Percentiles rank a stretch among this genome's conserved stretches.
These are phyloP conservation scores for Liriodendron chinense DNA, from an alignment of 164 flowering plant genomes.

Conservation along the genomic window DNA sequence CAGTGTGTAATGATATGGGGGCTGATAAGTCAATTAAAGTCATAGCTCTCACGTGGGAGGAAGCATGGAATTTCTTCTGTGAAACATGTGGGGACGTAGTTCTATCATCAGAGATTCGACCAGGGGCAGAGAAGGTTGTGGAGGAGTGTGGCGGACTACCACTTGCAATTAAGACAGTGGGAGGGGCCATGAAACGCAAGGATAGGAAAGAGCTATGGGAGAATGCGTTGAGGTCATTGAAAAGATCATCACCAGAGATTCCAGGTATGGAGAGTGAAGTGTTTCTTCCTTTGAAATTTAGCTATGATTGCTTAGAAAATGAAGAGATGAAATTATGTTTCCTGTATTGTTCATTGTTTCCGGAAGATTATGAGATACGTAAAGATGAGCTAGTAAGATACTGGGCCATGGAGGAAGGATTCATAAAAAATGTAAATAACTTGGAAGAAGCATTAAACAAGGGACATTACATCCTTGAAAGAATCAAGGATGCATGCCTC, in stretches of 20 bases:
- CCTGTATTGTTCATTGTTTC: background rate
- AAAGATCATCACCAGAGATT: background rate
- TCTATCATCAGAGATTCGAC: background rate
- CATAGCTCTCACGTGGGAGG: too few species aligned
- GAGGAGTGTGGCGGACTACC: conserved; percentile 2
- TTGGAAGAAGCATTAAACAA: background rate
- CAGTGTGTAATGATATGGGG: too few species aligned
- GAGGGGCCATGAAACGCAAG: background rate
- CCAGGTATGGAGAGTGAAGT: background rate
- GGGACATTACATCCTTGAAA: background rate
- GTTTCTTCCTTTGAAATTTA: background rate
- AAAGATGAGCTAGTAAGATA: background rate
- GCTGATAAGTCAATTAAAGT: too few species aligned
- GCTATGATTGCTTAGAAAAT: background rate
- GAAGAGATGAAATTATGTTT: background rate
- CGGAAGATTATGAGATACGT: background rate
- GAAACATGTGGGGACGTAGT: too few species aligned
- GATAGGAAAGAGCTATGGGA: background rate
- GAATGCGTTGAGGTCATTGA: background rate
- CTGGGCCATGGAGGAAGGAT: conserved; percentile 12
- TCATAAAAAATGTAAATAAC: background rate
- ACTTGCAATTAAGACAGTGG: conserved; percentile 4
- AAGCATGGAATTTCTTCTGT: too few species aligned
- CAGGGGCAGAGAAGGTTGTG: background rate
- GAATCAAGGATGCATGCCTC: background rate